Percentiles rank a stretch among this genome's conserved stretches.
These are phyloP conservation scores for Candida vartiovaarae DNA, from an alignment of 805 yeast genomes.

Conservation along the genomic window DNA sequence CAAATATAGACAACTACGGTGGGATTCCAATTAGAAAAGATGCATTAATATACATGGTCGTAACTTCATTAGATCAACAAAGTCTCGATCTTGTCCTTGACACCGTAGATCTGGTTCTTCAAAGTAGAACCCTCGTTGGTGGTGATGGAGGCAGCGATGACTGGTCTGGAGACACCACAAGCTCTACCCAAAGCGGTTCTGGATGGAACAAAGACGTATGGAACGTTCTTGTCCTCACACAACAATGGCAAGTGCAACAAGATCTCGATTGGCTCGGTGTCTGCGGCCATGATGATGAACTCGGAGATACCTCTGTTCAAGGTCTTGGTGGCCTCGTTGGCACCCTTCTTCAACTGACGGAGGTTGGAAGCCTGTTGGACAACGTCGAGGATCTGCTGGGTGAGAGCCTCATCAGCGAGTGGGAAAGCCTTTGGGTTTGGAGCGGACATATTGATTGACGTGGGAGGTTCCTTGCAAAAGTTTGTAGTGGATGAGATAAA, in stretches of 20 bases:
- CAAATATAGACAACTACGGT: not conserved
- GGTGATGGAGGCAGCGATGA: constrained; percentile 96
- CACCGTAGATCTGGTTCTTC: constrained; percentile 93
- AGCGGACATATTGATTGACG: constrained; percentile 51
- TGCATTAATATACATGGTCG: constrained; percentile 4
- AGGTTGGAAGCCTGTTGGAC: constrained; percentile 97
- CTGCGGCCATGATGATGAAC: constrained; percentile 99
- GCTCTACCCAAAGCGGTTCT: constrained; percentile 99
- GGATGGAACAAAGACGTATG: constrained; percentile 97
- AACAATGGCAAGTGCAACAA: constrained; percentile 93
- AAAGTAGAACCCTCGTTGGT: constrained; percentile 97
- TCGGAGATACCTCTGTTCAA: constrained; percentile 99
- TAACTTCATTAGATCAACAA: constrained; percentile 62
- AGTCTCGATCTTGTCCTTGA: constrained; percentile 98
- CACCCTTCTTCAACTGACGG: constrained; percentile 99
- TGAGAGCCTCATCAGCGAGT: constrained; percentile 89
- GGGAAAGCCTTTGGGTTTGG: constrained; percentile 99
- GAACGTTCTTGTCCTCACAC: constrained; percentile 99
- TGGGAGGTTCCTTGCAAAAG: constrained; percentile 39
- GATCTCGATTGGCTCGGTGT: constrained; percentile 98
- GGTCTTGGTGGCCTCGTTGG: constrained; percentile 98
- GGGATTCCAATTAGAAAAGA: not conserved
- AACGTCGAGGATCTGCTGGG: constrained; percentile 96
- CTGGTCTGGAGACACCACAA: constrained; percentile 99
- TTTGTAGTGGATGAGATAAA: constrained; percentile 5